Base-by-base conservation (phyloP, 2,329 filamentous ascomycete species). In the Shiraia bambusicola region DNA sequence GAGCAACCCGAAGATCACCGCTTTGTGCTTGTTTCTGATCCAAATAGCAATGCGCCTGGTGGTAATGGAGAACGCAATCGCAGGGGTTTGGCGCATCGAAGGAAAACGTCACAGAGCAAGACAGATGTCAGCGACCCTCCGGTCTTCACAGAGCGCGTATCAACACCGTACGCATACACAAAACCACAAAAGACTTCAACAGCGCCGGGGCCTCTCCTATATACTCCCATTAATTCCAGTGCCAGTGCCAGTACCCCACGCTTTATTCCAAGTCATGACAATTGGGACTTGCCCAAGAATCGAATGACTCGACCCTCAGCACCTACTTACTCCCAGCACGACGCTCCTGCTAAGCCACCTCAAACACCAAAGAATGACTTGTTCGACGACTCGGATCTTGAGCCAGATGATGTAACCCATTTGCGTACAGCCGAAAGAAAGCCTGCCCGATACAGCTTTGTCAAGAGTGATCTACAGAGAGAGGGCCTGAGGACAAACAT, bases 1-100 rank as follows among this genome's bases (percentile, higher is more conserved):
- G 66, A 72, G 32, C 63, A 62, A 26, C 63, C 66, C 41, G 75
- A 77, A 4, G 85, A 88, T 61, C 76, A 81, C 27, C 79, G 84
- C 28, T 88, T 84, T 54, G 80, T 87, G 7, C 67, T 85, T 27
- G 68, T 86, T 12, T 57, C 63, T 1, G 61, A 63, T 15, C 28
- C 68, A 68, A 46, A 40, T 13, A 37, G 45, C 28, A 46, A 17
- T 26, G 19, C 19, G 19, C 35, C 37, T 16, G 39, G 27, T 26
- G 25, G 35, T n/a, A 29, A 19, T 12, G 46, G 41, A 28, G 47
- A 58, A 24, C 44, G 47, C 8, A 51, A 59, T n/a, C 51, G 64
- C 22, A 63, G 45, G 51, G 66, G 63, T 52, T 52, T 66, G 37
- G 62, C 60, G 11, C 63, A 66, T 42, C 64, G 65, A 4, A 63